A percentile compares a stretch with the other conserved stretches of the same genome.
Evolutionary conservation across 345 rosid genomes (phyloP).

Genomic region (Rhodamnia argentea): DNA sequence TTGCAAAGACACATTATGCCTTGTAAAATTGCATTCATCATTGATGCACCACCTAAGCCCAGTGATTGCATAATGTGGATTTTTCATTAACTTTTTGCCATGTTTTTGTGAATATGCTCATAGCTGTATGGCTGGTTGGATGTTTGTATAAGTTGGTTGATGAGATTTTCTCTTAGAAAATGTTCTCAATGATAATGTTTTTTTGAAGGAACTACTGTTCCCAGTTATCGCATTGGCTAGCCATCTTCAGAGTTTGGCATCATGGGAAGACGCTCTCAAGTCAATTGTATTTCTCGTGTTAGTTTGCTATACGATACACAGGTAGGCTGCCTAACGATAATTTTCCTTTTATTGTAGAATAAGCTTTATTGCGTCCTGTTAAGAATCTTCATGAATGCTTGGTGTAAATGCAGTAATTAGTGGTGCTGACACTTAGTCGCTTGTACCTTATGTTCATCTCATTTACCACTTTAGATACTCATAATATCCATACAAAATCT

Average conservation of each 20-base stretch:
- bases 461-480: neutral
- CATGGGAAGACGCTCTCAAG: slow-evolving; percentile 68
- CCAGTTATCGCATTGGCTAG: slow-evolving; percentile 44
- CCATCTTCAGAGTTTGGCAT: slow-evolving; percentile 39
- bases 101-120: neutral
- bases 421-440: neutral
- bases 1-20: neutral
- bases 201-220: slow-evolving; percentile 61
- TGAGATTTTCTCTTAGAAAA: neutral
- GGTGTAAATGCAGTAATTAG: neutral
- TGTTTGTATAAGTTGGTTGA: neutral
- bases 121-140: neutral
- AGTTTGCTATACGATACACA: slow-evolving; percentile 23
- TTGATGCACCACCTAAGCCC: neutral
- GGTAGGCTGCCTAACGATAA: slow-evolving; percentile 19
- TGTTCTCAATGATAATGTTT: neutral
- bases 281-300: slow-evolving; percentile 48
- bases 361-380: neutral
- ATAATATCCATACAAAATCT: neutral
- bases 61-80: neutral
- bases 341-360: neutral
- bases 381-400: neutral
- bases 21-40: neutral
- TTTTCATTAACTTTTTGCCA: neutral
- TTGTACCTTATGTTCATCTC: neutral